Conservation (phyloP, 768 basidiomycete species). For the Coprinellus aureogranulatus region DNA sequence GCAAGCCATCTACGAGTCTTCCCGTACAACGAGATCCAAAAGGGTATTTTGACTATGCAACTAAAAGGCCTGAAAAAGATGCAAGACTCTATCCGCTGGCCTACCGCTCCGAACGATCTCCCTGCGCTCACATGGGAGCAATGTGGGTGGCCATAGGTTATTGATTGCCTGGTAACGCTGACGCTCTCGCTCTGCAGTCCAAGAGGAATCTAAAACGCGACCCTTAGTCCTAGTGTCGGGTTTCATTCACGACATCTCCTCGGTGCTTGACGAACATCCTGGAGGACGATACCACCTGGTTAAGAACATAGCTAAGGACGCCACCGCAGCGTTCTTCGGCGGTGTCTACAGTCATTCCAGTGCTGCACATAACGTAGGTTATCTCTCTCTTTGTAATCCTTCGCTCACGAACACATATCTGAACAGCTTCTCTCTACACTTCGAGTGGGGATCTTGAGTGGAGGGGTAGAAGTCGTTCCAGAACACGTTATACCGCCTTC, state of each 20-base stretch:
- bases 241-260: conserved; percentile 81
- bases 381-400: background rate
- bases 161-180: background rate
- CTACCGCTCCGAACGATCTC: conserved; percentile 51
- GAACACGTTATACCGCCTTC: conserved; percentile 11
- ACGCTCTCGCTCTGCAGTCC: conserved; percentile 40
- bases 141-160: conserved; percentile 44
- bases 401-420: background rate
- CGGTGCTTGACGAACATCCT: conserved; percentile 75
- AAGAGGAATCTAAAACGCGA: conserved; percentile 58
- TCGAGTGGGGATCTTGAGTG: conserved; percentile 26
- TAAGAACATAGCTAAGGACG: conserved; percentile 71
- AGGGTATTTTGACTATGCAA: conserved; percentile 81
- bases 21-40: conserved; percentile 84
- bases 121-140: conserved; percentile 81
- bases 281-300: conserved; percentile 66
- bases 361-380: conserved; percentile 72
- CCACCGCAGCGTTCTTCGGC: conserved; percentile 83
- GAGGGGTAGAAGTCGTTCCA: conserved; percentile 21
- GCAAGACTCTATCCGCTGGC: conserved; percentile 68
- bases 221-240: conserved; percentile 75
- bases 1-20: conserved; percentile 83
- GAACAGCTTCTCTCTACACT: conserved; percentile 60
- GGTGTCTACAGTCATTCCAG: conserved; percentile 82
- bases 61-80: conserved; percentile 66